Conservation (phyloP, 257 asterid species). For the Anisodus tanguticus region DNA sequence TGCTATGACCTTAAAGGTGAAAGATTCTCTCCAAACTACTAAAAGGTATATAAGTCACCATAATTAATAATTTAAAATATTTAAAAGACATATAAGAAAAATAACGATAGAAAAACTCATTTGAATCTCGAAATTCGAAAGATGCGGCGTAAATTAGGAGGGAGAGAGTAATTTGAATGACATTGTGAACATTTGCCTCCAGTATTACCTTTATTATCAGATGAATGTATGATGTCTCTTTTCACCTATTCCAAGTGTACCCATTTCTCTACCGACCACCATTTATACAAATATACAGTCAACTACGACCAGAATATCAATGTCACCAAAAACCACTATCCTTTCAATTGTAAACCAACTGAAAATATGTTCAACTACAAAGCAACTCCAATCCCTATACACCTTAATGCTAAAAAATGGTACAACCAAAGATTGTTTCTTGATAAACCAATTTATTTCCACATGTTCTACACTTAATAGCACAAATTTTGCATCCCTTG, state of each 20-base stretch:
- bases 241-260: neutral
- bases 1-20: no score
- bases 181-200: no score
- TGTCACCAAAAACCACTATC: slow-evolving; percentile 12
- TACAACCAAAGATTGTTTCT: slow-evolving; percentile 64
- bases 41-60: no score
- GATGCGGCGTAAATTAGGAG: no score
- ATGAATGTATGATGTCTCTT: neutral
- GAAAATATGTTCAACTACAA: slow-evolving; percentile 56
- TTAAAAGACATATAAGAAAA: no score
- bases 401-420: slow-evolving; percentile 53
- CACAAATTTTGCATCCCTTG: slow-evolving; percentile 49
- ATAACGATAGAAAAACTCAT: no score
- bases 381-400: slow-evolving; percentile 63
- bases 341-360: slow-evolving; percentile 41
- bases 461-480: slow-evolving; percentile 57
- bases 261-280: neutral
- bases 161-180: no score
- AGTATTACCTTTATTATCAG: neutral
- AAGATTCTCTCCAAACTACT: no score
- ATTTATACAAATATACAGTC: neutral
- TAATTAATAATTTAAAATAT: no score
- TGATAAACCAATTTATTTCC: slow-evolving; percentile 67
- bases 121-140: no score
- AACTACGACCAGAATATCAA: neutral